Conservation (phyloP, 2,329 filamentous ascomycete genomes). For the Fusarium sp. region DNA sequence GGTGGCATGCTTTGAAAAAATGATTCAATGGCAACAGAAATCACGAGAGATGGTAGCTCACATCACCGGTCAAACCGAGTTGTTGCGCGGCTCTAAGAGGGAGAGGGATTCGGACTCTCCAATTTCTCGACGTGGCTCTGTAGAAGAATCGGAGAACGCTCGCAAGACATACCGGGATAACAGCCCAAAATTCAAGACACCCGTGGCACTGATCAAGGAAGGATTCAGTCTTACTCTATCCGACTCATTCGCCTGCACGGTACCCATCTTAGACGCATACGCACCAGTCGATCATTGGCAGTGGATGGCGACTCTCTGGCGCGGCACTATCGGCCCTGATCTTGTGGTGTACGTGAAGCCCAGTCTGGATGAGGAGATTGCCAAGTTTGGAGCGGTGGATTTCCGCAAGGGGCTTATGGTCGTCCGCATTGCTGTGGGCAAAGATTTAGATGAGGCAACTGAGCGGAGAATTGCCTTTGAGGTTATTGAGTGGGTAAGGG, state of each 20-base stretch:
- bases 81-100: constrained; percentile 20
- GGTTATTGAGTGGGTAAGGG: constrained; percentile 82
- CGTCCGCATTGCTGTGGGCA: constrained; percentile 61
- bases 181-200: constrained; percentile 57
- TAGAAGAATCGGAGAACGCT: constrained; percentile 15
- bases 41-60: constrained; percentile 76
- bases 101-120: constrained; percentile 15
- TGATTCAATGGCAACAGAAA: constrained; percentile 80
- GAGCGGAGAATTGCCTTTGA: constrained; percentile 86
- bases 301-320: constrained; percentile 96
- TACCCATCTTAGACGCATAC: constrained; percentile 83
- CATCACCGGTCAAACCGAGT: constrained; percentile 54
- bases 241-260: constrained; percentile 78
- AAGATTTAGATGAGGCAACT: constrained; percentile 74
- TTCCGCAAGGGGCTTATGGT: constrained; percentile 66
- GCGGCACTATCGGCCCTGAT: constrained; percentile 85
- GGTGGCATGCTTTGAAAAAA: constrained; percentile 74
- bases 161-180: constrained; percentile 12
- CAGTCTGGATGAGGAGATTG: constrained; percentile 53
- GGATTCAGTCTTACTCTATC: constrained; percentile 85
- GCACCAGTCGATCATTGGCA: constrained; percentile 93
- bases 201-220: constrained; percentile 80
- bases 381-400: constrained; percentile 66
- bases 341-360: constrained; percentile 76
- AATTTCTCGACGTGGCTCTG: constrained; percentile 27